Base-by-base conservation (phyloP, 1,284 basidiomycete genomes). In the Pholiota adiposa region DNA sequence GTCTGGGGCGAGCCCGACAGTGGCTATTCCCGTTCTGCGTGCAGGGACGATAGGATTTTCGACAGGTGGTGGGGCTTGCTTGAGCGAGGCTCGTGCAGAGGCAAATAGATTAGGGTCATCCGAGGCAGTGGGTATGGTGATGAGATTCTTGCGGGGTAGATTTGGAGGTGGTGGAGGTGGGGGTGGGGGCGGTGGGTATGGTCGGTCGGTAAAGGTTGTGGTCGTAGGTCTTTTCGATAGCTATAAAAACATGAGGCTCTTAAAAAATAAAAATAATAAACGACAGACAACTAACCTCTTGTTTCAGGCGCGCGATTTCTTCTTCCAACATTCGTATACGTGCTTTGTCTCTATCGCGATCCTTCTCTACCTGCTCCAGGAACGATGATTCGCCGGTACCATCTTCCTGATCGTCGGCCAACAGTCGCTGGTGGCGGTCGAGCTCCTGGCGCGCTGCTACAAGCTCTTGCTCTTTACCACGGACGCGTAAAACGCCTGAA, bases 1-100 rank as follows among this genome's bases (percentile, higher is more conserved):
- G 62, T 92, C 91, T 3, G 85, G 79, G 0, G 88, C 81, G 6
- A 93, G 78, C 27, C 87, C 87, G 18, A 92, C 78, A 0, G 88
- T 86, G 0, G 90, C 86, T 56, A 84, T 81, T 4, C 88, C 87
- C 3, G 81, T 74, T 50, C 82, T 77, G 54, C 77, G 79, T 12
- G 73, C 67, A 16, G 74, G 58, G 12, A 67, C 66, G 4, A 90
- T 90, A 2, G 88, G 86, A 0, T 82, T 84, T 68, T 90, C 88
- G 6, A 79, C 73, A 0, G 88, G 87, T 8, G 78, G 74, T 23
- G 77, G 79, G 3, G 84, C 81, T 27, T 83, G 84, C 60, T 85
- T 86, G 16, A 92, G 77, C 9, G 82, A 78, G 18, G 89, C 87
- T 4, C 90, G 86, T 2, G 83, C 84, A 36, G 79, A 77, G 2